These are phyloP conservation scores for Myxozyma melibiosi DNA, from an alignment of 805 yeast species.

Conservation along the genomic window DNA sequence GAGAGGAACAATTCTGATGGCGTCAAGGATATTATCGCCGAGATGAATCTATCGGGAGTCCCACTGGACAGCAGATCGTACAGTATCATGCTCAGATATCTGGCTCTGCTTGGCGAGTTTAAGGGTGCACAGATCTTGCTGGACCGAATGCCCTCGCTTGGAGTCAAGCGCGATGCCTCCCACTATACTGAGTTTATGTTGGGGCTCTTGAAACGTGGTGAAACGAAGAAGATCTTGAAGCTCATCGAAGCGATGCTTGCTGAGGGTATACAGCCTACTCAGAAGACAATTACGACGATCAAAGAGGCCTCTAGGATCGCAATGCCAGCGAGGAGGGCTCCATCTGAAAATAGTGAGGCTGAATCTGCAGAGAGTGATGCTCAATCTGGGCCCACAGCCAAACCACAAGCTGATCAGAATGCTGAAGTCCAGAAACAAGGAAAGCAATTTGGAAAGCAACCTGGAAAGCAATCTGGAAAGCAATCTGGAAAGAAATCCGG, in stretches of 20 bases:
- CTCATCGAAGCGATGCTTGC: constrained; percentile 19
- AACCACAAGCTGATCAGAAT: too few relatives aligned
- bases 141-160: constrained; percentile 13
- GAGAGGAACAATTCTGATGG: constrained; percentile 10
- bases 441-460: too few relatives aligned
- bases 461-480: too few relatives aligned
- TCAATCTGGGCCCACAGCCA: too few relatives aligned
- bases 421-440: too few relatives aligned
- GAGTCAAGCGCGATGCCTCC: constrained; percentile 15
- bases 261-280: constrained; percentile 23
- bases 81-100: constrained; percentile 25
- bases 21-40: constrained; percentile 8
- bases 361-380: too few relatives aligned
- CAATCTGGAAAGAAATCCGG: too few relatives aligned
- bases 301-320: too few relatives aligned
- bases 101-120: constrained; percentile 17
- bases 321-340: too few relatives aligned
- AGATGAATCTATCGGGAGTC: constrained; percentile 13
- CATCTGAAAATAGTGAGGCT: too few relatives aligned
- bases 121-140: constrained; percentile 20
- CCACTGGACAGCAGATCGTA: constrained; percentile 13
- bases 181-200: constrained; percentile 31
- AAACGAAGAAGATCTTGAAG: constrained; percentile 11
- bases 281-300: constrained; percentile 45
- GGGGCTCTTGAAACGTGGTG: constrained; percentile 8